Percentiles rank a stretch among this genome's conserved stretches.
These are phyloP conservation scores for Colletotrichum incanum DNA, from an alignment of 2,329 filamentous ascomycete genomes.

Conservation along the genomic window DNA sequence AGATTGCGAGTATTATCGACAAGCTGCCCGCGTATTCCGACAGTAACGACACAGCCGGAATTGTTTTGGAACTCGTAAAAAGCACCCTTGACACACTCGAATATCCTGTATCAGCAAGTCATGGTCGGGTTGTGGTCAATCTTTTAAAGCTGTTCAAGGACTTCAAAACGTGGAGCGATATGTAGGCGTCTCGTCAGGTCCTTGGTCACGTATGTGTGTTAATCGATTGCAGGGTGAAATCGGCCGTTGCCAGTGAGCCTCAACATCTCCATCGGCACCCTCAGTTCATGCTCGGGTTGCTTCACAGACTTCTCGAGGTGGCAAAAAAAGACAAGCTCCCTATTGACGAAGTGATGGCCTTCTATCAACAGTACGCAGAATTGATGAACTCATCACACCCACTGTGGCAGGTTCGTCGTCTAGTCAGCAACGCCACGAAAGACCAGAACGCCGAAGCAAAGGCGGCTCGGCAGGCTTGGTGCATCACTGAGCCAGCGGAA, in stretches of 20 bases:
- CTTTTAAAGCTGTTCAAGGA: conserved; percentile 23
- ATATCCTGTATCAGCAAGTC: conserved; percentile 20
- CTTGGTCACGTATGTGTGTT: neutral
- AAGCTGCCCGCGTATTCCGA: conserved; percentile 17
- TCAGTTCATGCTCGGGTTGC: conserved; percentile 31
- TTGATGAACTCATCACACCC: neutral
- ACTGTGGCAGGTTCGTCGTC: conserved; percentile 1
- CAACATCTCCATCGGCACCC: neutral
- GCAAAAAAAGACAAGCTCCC: conserved; percentile 10
- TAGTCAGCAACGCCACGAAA: conserved; percentile 22
- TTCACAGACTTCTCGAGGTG: conserved; percentile 33
- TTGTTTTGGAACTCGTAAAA: conserved; percentile 4
- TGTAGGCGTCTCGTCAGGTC: conserved; percentile 2
- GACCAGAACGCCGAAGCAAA: conserved; percentile 29
- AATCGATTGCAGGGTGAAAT: conserved; percentile 9
- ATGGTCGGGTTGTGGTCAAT: conserved; percentile 29
- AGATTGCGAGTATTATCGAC: conserved; percentile 11
- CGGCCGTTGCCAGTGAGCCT: conserved; percentile 2
- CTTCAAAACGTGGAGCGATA: conserved; percentile 18
- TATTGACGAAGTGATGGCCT: conserved; percentile 16
- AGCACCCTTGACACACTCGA: conserved; percentile 7
- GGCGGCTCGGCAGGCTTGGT: conserved; percentile 30
- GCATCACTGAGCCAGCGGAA: conserved; percentile 11
- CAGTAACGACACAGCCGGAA: neutral
- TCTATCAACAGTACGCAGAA: conserved; percentile 14